phyloP scores from a whole-genome alignment of 768 basidiomycete species.

The Cystofilobasidium capitatum region DNA sequence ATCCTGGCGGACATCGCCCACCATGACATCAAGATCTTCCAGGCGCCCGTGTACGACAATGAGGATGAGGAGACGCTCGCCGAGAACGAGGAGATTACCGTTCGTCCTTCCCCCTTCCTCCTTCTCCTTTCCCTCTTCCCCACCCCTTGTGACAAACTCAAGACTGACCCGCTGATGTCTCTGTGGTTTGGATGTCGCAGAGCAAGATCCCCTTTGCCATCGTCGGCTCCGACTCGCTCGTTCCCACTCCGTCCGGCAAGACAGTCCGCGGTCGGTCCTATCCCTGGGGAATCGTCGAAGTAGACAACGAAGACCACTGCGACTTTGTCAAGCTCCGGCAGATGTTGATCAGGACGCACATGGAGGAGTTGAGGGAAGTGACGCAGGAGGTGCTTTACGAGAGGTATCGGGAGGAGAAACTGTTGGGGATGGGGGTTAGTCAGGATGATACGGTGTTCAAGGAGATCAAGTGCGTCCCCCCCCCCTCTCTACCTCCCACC shows the following conservation, averaged over 20 bases:
- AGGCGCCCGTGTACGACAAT: slow-evolving; percentile 92
- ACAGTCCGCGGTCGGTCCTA: slow-evolving; percentile 89
- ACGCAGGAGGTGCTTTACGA: slow-evolving; percentile 94
- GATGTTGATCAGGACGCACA: slow-evolving; percentile 97
- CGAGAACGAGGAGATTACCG: slow-evolving; percentile 85
- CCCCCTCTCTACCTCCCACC: slow-evolving; percentile 1
- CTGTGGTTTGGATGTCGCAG: slow-evolving; percentile 32
- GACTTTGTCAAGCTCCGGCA: slow-evolving; percentile 99
- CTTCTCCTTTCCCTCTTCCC: neutral
- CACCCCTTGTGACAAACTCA: neutral
- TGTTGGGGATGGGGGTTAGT: slow-evolving; percentile 92
- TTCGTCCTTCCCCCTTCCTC: slow-evolving; percentile 30
- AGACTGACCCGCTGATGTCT: neutral
- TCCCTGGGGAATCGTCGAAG: slow-evolving; percentile 98
- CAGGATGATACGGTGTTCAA: slow-evolving; percentile 98
- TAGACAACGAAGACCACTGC: slow-evolving; percentile 98
- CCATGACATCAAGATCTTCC: slow-evolving; percentile 96
- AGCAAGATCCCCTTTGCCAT: slow-evolving; percentile 98
- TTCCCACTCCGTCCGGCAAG: slow-evolving; percentile 50
- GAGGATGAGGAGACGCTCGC: slow-evolving; percentile 98
- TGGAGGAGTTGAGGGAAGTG: slow-evolving; percentile 97
- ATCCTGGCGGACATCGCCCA: slow-evolving; percentile 85
- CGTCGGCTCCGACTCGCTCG: slow-evolving; percentile 80
- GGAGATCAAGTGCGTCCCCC: slow-evolving; percentile 80
- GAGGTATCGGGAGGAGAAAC: slow-evolving; percentile 94